Conservation (phyloP, 2,329 filamentous ascomycete species). For the Colletotrichum sp. region DNA sequence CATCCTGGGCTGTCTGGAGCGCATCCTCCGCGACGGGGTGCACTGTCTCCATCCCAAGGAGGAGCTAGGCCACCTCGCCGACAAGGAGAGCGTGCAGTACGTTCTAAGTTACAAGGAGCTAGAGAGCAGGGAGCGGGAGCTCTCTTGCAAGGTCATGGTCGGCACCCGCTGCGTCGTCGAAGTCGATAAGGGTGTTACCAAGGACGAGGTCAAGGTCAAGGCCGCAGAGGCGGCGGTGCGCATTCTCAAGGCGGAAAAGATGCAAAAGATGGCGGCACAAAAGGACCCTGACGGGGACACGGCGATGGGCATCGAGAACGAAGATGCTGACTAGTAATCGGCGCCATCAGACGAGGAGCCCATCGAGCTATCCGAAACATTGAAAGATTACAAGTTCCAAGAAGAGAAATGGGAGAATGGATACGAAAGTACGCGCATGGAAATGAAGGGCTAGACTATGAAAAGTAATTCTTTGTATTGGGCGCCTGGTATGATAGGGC, state of each 20-base stretch:
- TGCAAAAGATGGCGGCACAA: background rate
- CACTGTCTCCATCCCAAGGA: slow-evolving; percentile 71
- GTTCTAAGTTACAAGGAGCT: slow-evolving; percentile 32
- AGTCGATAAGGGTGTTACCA: slow-evolving; percentile 49
- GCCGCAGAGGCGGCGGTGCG: slow-evolving; percentile 59
- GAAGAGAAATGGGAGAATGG: background rate
- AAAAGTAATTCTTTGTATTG: background rate
- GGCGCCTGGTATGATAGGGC: background rate
- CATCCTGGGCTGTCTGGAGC: slow-evolving; percentile 65
- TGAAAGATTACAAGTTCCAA: background rate
- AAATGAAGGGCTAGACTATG: background rate
- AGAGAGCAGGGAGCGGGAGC: slow-evolving; percentile 29
- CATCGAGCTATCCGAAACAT: background rate
- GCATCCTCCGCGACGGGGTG: slow-evolving; percentile 64
- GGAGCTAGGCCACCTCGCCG: slow-evolving; percentile 65
- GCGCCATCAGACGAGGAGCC: background rate
- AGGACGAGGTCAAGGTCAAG: slow-evolving; percentile 58
- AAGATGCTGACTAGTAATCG: background rate
- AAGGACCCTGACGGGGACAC: background rate
- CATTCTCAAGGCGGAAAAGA: slow-evolving; percentile 29
- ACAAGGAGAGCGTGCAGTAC: slow-evolving; percentile 60
- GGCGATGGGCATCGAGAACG: background rate
- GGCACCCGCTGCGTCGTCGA: slow-evolving; percentile 50
- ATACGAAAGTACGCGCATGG: background rate
- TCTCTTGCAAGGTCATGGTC: slow-evolving; percentile 54